Conservation (phyloP, 805 yeast species). For the Myxozyma neglecta region DNA sequence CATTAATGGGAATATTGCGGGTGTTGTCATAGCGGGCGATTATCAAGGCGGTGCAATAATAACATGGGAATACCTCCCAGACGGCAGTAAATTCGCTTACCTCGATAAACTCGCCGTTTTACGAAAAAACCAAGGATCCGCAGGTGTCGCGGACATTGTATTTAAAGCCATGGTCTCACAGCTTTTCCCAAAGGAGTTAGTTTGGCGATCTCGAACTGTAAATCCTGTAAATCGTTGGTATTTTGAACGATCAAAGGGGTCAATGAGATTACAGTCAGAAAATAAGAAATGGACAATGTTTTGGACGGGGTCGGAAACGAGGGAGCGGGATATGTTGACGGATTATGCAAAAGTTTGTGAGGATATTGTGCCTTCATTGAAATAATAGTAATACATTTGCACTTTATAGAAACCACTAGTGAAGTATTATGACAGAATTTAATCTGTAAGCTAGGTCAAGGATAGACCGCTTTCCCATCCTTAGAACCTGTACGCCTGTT, state of each 20-base stretch:
- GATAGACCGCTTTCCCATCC: too few relatives aligned
- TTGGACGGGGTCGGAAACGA: conserved; percentile 18
- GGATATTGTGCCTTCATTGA: conserved; percentile 57
- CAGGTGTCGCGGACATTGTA: conserved; percentile 90
- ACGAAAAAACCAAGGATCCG: conserved; percentile 79
- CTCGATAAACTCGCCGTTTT: conserved; percentile 93
- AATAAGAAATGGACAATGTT: conserved; percentile 22
- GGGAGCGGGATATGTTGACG: conserved; percentile 42
- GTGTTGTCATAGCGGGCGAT: conserved; percentile 83
- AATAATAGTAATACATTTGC: neutral
- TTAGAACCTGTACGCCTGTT: too few relatives aligned
- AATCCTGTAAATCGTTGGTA: conserved; percentile 98
- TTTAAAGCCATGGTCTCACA: conserved; percentile 73
- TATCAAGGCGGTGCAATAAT: conserved; percentile 94
- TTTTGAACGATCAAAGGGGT: conserved; percentile 69
- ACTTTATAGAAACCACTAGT: too few relatives aligned
- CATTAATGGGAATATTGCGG: conserved; percentile 65
- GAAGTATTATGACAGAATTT: too few relatives aligned
- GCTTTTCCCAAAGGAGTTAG: conserved; percentile 65
- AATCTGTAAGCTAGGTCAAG: neutral
- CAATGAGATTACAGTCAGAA: conserved; percentile 11
- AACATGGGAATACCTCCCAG: conserved; percentile 64
- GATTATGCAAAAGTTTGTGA: conserved; percentile 57
- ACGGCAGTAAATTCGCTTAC: conserved; percentile 59
- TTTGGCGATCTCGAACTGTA: conserved; percentile 85